These are phyloP conservation scores for Botrytis galanthina DNA, from an alignment of 2,329 filamentous ascomycete genomes.

Conservation along the genomic window DNA sequence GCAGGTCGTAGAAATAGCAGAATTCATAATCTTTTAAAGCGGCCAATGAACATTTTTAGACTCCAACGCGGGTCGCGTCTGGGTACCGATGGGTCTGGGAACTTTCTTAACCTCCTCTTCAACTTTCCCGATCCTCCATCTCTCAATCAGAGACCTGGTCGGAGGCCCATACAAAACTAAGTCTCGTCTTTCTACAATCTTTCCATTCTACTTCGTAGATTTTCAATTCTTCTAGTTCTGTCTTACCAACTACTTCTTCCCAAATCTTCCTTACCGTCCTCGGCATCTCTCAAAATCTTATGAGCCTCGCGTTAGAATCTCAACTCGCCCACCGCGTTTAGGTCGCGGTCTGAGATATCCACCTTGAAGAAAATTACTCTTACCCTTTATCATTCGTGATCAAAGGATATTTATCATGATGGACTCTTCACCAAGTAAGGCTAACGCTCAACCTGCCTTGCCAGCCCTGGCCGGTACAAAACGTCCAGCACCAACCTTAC, in stretches of 20 bases:
- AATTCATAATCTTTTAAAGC: constrained; percentile 11
- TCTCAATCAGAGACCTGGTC: constrained; percentile 17
- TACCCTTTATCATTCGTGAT: constrained; percentile 10
- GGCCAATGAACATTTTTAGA: constrained; percentile 20
- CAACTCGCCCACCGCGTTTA: constrained; percentile 20
- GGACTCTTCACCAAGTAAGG: constrained; percentile 40
- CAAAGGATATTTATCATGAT: constrained; percentile 36
- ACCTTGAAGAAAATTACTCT: constrained; percentile 27
- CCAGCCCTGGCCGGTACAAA: constrained; percentile 50
- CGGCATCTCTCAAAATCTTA: constrained; percentile 27
- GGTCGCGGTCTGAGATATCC: constrained; percentile 22
- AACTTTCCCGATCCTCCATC: background rate
- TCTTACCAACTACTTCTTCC: constrained; percentile 4
- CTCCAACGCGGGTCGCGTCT: constrained; percentile 22
- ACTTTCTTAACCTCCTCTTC: constrained; percentile 14
- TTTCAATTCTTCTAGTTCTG: constrained; percentile 5
- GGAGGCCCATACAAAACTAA: constrained; percentile 20
- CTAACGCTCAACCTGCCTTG: constrained; percentile 33
- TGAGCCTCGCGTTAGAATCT: constrained; percentile 18
- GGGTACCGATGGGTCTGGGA: constrained; percentile 17
- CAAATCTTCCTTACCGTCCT: constrained; percentile 17
- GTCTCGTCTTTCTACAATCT: constrained; percentile 12
- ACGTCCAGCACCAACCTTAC: constrained; percentile 63
- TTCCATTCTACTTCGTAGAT: background rate
- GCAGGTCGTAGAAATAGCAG: background rate